Conservation (phyloP, 352 stramenopile species). For the Thraustochytrium sp. region DNA sequence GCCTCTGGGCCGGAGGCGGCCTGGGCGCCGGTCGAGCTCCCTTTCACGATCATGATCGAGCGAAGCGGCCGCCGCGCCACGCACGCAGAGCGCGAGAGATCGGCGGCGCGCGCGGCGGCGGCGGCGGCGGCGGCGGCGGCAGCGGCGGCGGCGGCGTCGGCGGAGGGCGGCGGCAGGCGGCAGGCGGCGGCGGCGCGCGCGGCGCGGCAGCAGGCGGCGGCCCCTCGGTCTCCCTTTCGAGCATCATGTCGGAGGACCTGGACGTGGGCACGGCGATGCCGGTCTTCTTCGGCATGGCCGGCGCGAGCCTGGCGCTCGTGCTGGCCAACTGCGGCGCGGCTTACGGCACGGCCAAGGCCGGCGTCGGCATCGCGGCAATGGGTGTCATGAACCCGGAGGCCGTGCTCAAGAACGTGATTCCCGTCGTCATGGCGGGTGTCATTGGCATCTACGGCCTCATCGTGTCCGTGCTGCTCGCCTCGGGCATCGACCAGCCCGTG, state of each 20-base stretch:
- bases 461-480: slow-evolving; percentile 67
- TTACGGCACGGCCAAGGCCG: slow-evolving; percentile 94
- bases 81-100: too few relatives aligned
- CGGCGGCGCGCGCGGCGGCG: neutral
- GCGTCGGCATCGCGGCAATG: slow-evolving; percentile 90
- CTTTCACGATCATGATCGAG: too few relatives aligned
- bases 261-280: slow-evolving; percentile 42
- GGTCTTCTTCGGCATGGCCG: slow-evolving; percentile 99
- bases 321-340: slow-evolving; percentile 90
- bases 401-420: slow-evolving; percentile 98
- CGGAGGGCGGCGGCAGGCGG: too few relatives aligned
- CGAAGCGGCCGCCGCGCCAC: too few relatives aligned
- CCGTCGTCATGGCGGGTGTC: slow-evolving; percentile 93
- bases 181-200: too few relatives aligned
- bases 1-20: too few relatives aligned
- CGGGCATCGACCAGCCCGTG: slow-evolving; percentile 43
- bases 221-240: too few relatives aligned
- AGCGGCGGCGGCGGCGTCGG: too few relatives aligned
- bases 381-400: slow-evolving; percentile 88
- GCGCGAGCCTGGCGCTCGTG: slow-evolving; percentile 85
- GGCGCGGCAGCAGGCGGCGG: too few relatives aligned
- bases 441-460: slow-evolving; percentile 79
- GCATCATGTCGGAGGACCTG: neutral
- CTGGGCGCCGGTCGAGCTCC: too few relatives aligned
- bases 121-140: neutral